These are phyloP conservation scores for Syzygium syzygioides DNA, from an alignment of 441 rosid genomes.

Conservation along the genomic window DNA sequence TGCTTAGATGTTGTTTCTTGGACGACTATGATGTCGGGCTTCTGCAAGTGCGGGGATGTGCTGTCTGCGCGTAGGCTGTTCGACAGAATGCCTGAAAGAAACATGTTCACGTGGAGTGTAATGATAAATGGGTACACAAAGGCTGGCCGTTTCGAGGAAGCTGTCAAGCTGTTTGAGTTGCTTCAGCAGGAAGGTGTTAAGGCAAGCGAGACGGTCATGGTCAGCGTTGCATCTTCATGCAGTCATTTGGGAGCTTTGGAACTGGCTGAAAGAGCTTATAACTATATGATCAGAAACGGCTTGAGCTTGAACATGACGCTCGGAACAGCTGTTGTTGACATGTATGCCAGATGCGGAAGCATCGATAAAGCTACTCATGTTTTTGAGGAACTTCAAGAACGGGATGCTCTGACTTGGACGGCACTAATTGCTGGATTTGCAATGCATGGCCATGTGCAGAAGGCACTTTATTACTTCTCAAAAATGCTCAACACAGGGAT, in stretches of 20 bases:
- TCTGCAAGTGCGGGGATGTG: slow-evolving; percentile 32
- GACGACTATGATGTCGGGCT: slow-evolving; percentile 60
- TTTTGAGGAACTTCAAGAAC: slow-evolving; percentile 39
- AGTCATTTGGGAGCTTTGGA: slow-evolving; percentile 64
- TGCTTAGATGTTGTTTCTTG: slow-evolving; percentile 56
- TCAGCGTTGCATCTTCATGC: slow-evolving; percentile 56
- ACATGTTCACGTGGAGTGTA: slow-evolving; percentile 62
- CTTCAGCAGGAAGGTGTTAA: slow-evolving; percentile 38
- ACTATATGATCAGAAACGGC: slow-evolving; percentile 33
- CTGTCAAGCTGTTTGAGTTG: slow-evolving; percentile 37
- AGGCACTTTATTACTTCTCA: slow-evolving; percentile 38
- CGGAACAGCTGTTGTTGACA: slow-evolving; percentile 61
- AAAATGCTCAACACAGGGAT: slow-evolving; percentile 42
- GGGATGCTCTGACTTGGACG: slow-evolving; percentile 61
- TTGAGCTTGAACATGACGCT: slow-evolving; percentile 45
- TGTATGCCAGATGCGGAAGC: slow-evolving; percentile 61
- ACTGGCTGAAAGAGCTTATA: slow-evolving; percentile 46
- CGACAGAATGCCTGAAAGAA: slow-evolving; percentile 64
- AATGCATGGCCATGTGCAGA: slow-evolving; percentile 45
- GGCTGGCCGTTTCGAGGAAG: slow-evolving; percentile 35
- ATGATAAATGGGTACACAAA: slow-evolving; percentile 61
- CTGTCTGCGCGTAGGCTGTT: slow-evolving; percentile 52
- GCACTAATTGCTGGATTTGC: slow-evolving; percentile 65
- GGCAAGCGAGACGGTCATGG: slow-evolving; percentile 71
- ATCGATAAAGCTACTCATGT: slow-evolving; percentile 43